These are phyloP conservation scores for Vitis labrusca DNA, from an alignment of 164 flowering plant genomes.

Conservation along the genomic window DNA sequence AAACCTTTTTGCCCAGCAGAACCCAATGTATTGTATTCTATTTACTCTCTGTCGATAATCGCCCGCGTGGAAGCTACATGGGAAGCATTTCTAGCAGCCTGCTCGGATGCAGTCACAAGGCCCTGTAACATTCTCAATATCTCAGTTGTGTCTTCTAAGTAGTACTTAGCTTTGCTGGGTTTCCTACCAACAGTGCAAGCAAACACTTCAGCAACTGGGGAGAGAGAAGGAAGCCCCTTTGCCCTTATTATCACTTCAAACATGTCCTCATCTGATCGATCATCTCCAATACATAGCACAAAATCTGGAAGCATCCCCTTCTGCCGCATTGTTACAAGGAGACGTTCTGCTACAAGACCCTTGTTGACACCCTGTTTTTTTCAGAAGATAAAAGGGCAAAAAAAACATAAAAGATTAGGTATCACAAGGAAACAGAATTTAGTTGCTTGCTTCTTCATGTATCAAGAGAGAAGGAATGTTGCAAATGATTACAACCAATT, in stretches of 20 bases:
- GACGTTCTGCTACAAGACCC: constrained; percentile 50
- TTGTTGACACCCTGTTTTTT: constrained; percentile 54
- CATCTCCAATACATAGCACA: constrained; percentile 66
- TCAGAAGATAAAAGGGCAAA: neutral
- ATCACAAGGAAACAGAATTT: too few species aligned
- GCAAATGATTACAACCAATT: too few species aligned
- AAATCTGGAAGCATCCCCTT: constrained; percentile 51
- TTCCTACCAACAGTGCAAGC: constrained; percentile 63
- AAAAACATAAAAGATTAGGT: too few species aligned
- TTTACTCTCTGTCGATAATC: constrained; percentile 13
- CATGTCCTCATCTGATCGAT: constrained; percentile 68
- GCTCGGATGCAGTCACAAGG: constrained; percentile 44
- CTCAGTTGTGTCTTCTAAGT: constrained; percentile 50
- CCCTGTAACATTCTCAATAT: constrained; percentile 53
- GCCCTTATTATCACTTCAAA: constrained; percentile 56
- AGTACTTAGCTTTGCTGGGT: constrained; percentile 62
- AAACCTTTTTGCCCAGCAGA: neutral
- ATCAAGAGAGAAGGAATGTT: too few species aligned
- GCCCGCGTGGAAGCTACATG: constrained; percentile 14
- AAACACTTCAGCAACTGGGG: constrained; percentile 57
- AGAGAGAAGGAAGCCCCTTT: constrained; percentile 32
- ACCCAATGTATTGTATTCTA: neutral
- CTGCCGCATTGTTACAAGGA: constrained; percentile 34
- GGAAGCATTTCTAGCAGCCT: constrained; percentile 22
- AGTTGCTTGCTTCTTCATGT: too few species aligned